Base-by-base conservation (phyloP, 2,329 filamentous ascomycete genomes). In the Monosporascus sp. region DNA sequence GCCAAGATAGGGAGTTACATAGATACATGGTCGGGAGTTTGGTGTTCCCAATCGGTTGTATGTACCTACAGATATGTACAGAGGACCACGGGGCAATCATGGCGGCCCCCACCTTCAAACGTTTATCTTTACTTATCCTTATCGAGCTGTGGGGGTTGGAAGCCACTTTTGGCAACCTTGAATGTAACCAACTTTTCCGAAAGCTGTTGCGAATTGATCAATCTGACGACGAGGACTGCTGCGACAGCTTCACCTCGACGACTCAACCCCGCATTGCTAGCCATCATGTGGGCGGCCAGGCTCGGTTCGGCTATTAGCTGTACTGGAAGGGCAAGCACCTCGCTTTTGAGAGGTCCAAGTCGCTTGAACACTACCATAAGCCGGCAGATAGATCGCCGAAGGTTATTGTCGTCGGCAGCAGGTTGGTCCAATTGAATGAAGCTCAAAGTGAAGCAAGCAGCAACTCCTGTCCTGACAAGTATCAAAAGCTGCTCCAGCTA, bases 201-300 rank as follows among this genome's bases (percentile, higher is more conserved):
- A 35, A 35, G 31, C 5, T 14, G 9, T 14, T 35, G 31, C 31
- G 11, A 35, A 31, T 14, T 35, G 4, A 35, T 35, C 9, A 20
- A 11, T 24, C 8, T 19, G 47, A 16, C 16, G 38, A 37, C 47
- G 24, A 16, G 35, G n/a, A 40, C 48, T 40, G 37, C 35, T 5
- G 20, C 20, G 20, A 46, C 43, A 9, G 20, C 20, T 49, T 37
- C 11, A 45, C 38, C 19, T 38, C 4, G 46, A 47, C 52, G 47
- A 5, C n/a, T 35, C 20, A 31, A 38, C 47, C 20, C 16, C 20
- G 17, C 35, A 43, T 9, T 37, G 40, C 27, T 14, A 45, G 37
- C 46, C 51, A 48, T 57, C 45, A 68, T 68, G 66, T 67, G 65
- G 65, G 51, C 63, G 50, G 61, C 57, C 37, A 60, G 63, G 52